Percentiles rank a stretch among this genome's conserved stretches.
Evolutionary conservation across 1,139 yeast species (phyloP).

Genomic region (Geotrichum citri-aurantii): DNA sequence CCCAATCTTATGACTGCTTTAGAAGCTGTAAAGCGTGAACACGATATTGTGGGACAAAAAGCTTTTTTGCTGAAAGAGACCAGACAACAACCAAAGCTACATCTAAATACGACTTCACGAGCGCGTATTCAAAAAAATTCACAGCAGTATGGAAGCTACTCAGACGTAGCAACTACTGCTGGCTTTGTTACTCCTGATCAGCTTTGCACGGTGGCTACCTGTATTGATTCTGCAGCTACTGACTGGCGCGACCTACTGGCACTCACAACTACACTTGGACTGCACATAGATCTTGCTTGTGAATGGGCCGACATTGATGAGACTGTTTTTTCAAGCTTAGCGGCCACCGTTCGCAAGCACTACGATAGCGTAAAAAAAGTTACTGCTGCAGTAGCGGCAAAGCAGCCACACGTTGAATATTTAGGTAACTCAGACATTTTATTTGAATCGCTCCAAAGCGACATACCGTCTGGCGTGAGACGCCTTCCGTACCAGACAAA

Average conservation of each 20-base stretch:
- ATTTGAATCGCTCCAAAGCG: constrained; percentile 1
- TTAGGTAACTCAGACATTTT: neutral
- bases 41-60: constrained; percentile 18
- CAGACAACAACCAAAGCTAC: constrained; percentile 24
- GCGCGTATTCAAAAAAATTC: constrained; percentile 23
- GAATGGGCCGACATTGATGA: constrained; percentile 55
- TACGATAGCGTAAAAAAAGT: constrained; percentile 33
- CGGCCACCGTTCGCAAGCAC: constrained; percentile 47
- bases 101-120: constrained; percentile 21
- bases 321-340: constrained; percentile 48
- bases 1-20: constrained; percentile 40
- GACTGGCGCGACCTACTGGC: constrained; percentile 42
- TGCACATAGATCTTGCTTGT: constrained; percentile 48
- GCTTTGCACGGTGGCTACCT: constrained; percentile 32
- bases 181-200: constrained; percentile 29
- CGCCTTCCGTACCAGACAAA: constrained; percentile 8
- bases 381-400: constrained; percentile 30
- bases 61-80: constrained; percentile 6
- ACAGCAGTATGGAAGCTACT: constrained; percentile 22
- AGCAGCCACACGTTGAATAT: neutral
- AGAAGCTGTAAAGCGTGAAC: constrained; percentile 29
- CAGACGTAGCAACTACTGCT: constrained; percentile 24
- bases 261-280: constrained; percentile 38
- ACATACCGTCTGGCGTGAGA: neutral
- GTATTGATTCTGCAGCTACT: constrained; percentile 20